These are phyloP conservation scores for Rhodotorula kratochvilovae DNA, from an alignment of 768 basidiomycete genomes.

Conservation along the genomic window DNA sequence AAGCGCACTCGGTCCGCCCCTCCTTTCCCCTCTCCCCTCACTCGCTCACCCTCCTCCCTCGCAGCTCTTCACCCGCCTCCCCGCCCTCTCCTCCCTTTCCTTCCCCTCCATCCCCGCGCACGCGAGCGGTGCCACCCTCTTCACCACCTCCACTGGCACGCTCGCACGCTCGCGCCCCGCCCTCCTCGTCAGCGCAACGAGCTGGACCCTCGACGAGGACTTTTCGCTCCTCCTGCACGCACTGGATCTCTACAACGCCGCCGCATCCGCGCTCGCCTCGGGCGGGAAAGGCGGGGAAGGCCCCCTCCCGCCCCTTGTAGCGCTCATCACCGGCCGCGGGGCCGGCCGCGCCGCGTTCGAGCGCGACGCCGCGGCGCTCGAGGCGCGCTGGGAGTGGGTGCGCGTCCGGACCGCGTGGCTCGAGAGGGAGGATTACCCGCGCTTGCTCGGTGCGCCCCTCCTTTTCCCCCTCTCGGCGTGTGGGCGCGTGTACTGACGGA, in stretches of 20 bases:
- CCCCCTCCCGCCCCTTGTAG: conserved; percentile 66
- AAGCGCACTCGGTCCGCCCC: conserved; percentile 66
- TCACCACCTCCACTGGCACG: conserved; percentile 41
- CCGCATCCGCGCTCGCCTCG: conserved; percentile 47
- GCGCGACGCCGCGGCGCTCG: conserved; percentile 59
- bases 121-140: conserved; percentile 59
- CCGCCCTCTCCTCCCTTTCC: conserved; percentile 3
- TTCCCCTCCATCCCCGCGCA: conserved; percentile 57
- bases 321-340: conserved; percentile 87
- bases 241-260: conserved; percentile 63
- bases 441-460: conserved; percentile 60
- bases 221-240: conserved; percentile 77
- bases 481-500: neutral
- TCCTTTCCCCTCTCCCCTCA: neutral
- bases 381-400: conserved; percentile 64
- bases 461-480: neutral
- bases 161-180: conserved; percentile 59
- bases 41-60: conserved; percentile 47
- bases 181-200: conserved; percentile 82
- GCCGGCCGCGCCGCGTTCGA: conserved; percentile 71
- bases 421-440: conserved; percentile 82
- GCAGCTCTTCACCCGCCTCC: conserved; percentile 48
- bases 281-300: conserved; percentile 17
- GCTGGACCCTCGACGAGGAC: conserved; percentile 97
- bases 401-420: conserved; percentile 80